Percentiles rank a stretch among this genome's conserved stretches.
phyloP scores from a whole-genome alignment of 78 protist genomes.

The Dictyostelium capitatum region DNA sequence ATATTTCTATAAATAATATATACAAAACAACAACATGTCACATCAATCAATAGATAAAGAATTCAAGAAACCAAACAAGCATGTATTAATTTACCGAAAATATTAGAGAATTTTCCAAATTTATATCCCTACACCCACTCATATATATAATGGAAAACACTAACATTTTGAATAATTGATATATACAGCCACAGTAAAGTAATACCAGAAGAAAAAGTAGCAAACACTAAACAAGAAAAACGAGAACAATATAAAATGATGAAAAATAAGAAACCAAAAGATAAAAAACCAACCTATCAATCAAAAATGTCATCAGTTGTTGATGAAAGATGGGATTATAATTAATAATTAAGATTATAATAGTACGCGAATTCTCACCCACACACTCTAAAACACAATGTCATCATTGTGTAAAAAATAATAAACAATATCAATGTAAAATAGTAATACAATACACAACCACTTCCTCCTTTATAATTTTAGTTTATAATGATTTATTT shows the following conservation, averaged over 20 bases:
- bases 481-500: too few species aligned
- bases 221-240: neutral
- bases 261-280: conserved; percentile 68
- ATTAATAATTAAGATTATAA: too few species aligned
- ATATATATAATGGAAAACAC: too few species aligned
- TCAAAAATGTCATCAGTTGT: neutral
- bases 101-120: too few species aligned
- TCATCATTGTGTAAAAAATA: too few species aligned
- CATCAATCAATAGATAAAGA: conserved; percentile 28
- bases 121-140: too few species aligned
- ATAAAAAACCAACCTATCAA: conserved; percentile 39
- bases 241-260: conserved; percentile 43
- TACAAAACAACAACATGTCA: neutral
- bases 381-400: too few species aligned
- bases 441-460: too few species aligned
- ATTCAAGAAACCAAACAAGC: conserved; percentile 19
- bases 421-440: too few species aligned
- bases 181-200: neutral
- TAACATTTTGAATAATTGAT: neutral
- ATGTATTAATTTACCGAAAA: neutral
- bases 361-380: too few species aligned
- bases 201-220: conserved; percentile 7
- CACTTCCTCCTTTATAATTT: too few species aligned
- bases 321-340: too few species aligned
- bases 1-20: neutral